Evolutionary conservation across 148 eudicot genomes (phyloP).

Genomic region (Pharnaceum exiguum): DNA sequence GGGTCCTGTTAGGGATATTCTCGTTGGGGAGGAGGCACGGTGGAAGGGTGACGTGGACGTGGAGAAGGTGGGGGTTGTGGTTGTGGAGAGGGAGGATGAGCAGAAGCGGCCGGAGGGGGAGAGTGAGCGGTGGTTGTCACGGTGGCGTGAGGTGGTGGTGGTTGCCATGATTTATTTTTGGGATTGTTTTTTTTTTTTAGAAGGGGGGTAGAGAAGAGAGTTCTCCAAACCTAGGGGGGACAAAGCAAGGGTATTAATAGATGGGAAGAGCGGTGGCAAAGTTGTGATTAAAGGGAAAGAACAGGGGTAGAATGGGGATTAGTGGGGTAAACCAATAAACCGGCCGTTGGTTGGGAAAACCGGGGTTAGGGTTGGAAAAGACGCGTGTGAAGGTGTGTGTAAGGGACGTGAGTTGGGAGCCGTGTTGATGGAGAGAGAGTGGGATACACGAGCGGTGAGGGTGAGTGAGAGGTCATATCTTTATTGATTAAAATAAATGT

Average conservation of each 20-base stretch:
- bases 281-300: background rate
- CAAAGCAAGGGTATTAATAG: constrained; percentile 28
- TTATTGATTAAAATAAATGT: background rate
- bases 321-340: background rate
- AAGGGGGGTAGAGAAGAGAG: constrained; percentile 17
- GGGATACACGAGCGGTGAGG: background rate
- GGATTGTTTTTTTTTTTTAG: too few relatives aligned
- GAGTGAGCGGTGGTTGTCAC: constrained; percentile 25
- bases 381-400: background rate
- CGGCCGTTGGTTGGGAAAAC: constrained; percentile 29
- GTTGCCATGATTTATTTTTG: constrained; percentile 37
- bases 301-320: constrained; percentile 5
- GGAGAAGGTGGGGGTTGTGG: constrained; percentile 18
- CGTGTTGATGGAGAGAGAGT: background rate
- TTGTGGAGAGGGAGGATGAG: constrained; percentile 27
- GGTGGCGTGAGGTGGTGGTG: constrained; percentile 27
- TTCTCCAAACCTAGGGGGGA: constrained; percentile 36
- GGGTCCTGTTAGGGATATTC: constrained; percentile 26
- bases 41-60: constrained; percentile 6
- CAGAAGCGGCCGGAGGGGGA: constrained; percentile 57
- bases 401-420: background rate
- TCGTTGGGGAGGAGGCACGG: constrained; percentile 35
- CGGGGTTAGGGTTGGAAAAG: background rate
- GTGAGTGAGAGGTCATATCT: background rate
- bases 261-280: background rate